Base-by-base conservation (phyloP, 2,329 filamentous ascomycete genomes). In the Phaeoacremonium minimum region DNA sequence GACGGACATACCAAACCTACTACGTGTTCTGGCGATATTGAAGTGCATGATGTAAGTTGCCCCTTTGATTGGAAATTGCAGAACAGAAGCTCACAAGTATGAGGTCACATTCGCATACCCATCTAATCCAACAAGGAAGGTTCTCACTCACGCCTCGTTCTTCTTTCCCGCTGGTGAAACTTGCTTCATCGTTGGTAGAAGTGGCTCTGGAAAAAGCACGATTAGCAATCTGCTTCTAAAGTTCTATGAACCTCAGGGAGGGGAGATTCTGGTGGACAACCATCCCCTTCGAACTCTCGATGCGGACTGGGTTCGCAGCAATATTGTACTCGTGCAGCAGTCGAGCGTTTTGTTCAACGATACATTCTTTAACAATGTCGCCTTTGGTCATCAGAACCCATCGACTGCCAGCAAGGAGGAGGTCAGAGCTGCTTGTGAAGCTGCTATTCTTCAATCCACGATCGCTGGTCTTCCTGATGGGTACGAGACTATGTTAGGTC, bases 121-220 rank as follows among this genome's bases (percentile, higher is more conserved):
- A 2, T 78, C 80, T 0, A 83, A 85, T 32, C 76, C 76, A 0
- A 61, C 73, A 2, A 71, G 74, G 14, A 54, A 60, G 0, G 80
- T 83, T 2, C 67, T 96, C 8, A 60, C 73, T 1, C 62, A 73
- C 6, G 75, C 77, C 0, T 80, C 71, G 0, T 73, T 96, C 42
- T 75, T 71, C 45, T 91, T 97, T 39, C 75, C 80, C 0, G 71
- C 83, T 0, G 83, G 85, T 0, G 70, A 85, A 43, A 79, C 83
- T 4, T 87, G 81, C 0, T 96, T 93, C 51, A 69, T 97, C 3
- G 77, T 96, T 33, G 93, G 91, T 0, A 76, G 74, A 49, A 95
- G 88, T 51, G 93, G 93, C 1, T 95, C 87, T 3, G 91, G 91
- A 0, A 97, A 97, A 58, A 95, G 88, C 48, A 97, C 91, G 0